These are phyloP conservation scores for Fusarium praegraminearum DNA, from an alignment of 2,329 filamentous ascomycete genomes.

Conservation along the genomic window DNA sequence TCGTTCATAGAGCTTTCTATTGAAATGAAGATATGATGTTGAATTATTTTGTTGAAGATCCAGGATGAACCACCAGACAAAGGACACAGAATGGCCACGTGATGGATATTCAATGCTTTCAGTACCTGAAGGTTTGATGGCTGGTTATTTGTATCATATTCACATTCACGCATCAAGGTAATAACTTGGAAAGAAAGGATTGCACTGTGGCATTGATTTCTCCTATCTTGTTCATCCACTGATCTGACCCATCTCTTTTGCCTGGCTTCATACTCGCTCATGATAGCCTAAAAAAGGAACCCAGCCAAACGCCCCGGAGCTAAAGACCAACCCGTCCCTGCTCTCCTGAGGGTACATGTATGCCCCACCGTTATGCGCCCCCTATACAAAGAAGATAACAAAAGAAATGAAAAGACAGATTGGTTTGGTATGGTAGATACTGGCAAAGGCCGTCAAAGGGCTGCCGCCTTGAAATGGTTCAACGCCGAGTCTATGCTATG, in stretches of 20 bases:
- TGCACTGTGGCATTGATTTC: conserved; percentile 45
- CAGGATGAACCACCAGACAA: neutral
- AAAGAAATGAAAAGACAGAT: conserved; percentile 43
- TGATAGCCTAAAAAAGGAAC: conserved; percentile 44
- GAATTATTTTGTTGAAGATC: neutral
- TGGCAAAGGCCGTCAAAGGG: conserved; percentile 36
- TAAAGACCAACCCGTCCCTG: conserved; percentile 36
- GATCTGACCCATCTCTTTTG: conserved; percentile 42
- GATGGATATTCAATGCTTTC: neutral
- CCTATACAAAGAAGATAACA: conserved; percentile 45
- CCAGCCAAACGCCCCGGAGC: conserved; percentile 46
- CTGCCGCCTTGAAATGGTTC: conserved; percentile 39
- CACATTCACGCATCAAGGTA: neutral
- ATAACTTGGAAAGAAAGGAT: conserved; percentile 32
- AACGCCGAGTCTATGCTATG: conserved; percentile 54
- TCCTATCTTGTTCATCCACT: conserved; percentile 39
- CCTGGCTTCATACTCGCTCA: conserved; percentile 43
- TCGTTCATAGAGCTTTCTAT: neutral
- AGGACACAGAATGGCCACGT: neutral
- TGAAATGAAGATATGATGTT: neutral
- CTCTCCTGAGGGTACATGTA: conserved; percentile 42
- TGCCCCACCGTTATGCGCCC: conserved; percentile 44
- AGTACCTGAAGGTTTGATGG: neutral
- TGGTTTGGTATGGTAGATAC: conserved; percentile 46
- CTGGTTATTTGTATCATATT: neutral